Percentiles rank a stretch among this genome's conserved stretches.
Evolutionary conservation across 345 rosid genomes (phyloP).

Genomic region (Lagerstroemia speciosa): DNA sequence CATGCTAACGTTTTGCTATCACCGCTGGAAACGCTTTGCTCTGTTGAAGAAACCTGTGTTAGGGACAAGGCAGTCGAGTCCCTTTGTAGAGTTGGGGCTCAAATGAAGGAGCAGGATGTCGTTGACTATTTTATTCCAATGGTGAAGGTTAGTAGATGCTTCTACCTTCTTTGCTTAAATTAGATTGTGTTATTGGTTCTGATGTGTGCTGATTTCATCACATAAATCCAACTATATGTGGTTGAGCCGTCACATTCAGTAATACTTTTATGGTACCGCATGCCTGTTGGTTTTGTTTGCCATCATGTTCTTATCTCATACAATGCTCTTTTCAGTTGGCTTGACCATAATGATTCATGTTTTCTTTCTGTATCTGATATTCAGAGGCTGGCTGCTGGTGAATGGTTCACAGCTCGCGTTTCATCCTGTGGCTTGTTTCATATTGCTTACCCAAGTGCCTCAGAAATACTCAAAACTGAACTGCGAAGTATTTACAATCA

Average conservation of each 20-base stretch:
- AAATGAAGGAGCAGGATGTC: constrained; percentile 78
- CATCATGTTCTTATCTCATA: neutral
- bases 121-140: constrained; percentile 73
- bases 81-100: constrained; percentile 78
- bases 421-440: constrained; percentile 89
- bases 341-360: neutral
- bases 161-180: neutral
- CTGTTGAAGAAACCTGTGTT: constrained; percentile 91
- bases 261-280: neutral
- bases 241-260: neutral
- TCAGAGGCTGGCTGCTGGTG: constrained; percentile 92
- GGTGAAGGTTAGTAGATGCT: constrained; percentile 50
- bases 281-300: neutral
- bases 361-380: neutral
- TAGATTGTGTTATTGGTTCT: neutral
- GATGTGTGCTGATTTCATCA: neutral
- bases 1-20: constrained; percentile 66
- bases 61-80: constrained; percentile 86
- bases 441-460: constrained; percentile 84
- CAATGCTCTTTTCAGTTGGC: neutral
- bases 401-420: constrained; percentile 96
- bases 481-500: constrained; percentile 58
- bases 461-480: constrained; percentile 63
- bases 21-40: constrained; percentile 76
- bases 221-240: neutral